Evolutionary conservation across 140 eudicot genomes (phyloP).

Genomic region (Eryngium alpinum): DNA sequence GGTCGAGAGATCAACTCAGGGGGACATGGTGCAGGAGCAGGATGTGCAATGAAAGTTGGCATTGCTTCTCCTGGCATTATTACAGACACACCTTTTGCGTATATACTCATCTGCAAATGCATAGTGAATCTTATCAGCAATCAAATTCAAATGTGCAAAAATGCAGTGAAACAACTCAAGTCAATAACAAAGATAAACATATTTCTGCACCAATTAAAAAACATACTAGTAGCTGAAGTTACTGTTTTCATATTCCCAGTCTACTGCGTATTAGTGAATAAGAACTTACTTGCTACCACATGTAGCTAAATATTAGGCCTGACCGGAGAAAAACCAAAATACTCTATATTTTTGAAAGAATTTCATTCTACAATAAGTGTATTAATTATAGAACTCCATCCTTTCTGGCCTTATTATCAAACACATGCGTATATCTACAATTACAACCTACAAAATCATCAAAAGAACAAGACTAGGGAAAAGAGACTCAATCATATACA

Average conservation of each 20-base stretch:
- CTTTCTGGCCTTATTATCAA: too few species aligned
- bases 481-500: too few species aligned
- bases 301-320: too few species aligned
- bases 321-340: too few species aligned
- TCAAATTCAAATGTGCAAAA: neutral
- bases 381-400: too few species aligned
- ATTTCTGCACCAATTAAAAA: neutral
- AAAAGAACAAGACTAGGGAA: constrained; percentile 1
- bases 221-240: neutral
- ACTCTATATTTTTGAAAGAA: too few species aligned
- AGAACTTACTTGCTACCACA: too few species aligned
- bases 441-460: too few species aligned
- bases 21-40: constrained; percentile 50
- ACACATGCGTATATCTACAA: too few species aligned
- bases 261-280: too few species aligned
- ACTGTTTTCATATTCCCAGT: neutral
- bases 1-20: constrained; percentile 20
- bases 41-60: constrained; percentile 83
- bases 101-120: constrained; percentile 48
- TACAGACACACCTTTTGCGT: constrained; percentile 70
- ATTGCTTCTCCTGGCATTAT: constrained; percentile 83
- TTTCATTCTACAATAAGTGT: too few species aligned
- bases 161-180: neutral
- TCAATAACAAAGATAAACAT: neutral
- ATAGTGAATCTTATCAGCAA: neutral